Evolutionary conservation across 2,329 filamentous ascomycete genomes (phyloP), one percentile per base, ranked within the genome.

Genomic region (Magnaporthiopsis rhizophila): DNA sequence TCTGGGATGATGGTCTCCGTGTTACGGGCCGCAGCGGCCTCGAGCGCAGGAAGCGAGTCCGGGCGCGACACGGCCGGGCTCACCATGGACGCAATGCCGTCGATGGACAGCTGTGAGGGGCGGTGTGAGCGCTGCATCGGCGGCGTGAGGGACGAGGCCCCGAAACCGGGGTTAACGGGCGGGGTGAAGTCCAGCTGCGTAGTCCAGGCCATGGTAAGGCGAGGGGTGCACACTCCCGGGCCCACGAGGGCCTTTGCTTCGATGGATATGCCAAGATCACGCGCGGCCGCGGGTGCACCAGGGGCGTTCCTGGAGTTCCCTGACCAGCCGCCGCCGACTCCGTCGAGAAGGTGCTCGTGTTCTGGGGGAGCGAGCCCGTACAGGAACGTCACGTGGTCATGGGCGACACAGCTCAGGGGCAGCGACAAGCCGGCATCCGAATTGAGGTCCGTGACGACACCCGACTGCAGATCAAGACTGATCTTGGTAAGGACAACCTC

Each of bases 311-410:
- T 53, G 7, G 45, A n/a, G 45, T 53, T 53, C 21, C 45, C 45
- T 7, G 45, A n/a, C 21, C 45, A 13, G 26, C 32, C 45, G 26
- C 32, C 34, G 58, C 45, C 21, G 18, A 53, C 18, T 18, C 50
- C 60, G 63, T 78, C 85, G 71, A 72, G 74, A 59, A 73, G 71
- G 62, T 74, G 69, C 64, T 83, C 80, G n/a, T 75, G 75, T 61
- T 80, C 78, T 53, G 77, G 76, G 2, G 86, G 85, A 13, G 77
- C 76, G 65, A 91, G 82, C 63, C 84, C 85, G 76, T 92, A 94
- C 63, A 93, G 78, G 69, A 92, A 86, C 1, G 89, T 90, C 66
- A 91, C 78, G 73, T 92, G 89, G 71, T 94, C 90, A 69, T 89
- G 87, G 21, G 89, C 85, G 18, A 86, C 86, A 71, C 87, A 88